These are phyloP conservation scores for Coniophora puteana DNA, from an alignment of 1,284 basidiomycete species.

Conservation along the genomic window DNA sequence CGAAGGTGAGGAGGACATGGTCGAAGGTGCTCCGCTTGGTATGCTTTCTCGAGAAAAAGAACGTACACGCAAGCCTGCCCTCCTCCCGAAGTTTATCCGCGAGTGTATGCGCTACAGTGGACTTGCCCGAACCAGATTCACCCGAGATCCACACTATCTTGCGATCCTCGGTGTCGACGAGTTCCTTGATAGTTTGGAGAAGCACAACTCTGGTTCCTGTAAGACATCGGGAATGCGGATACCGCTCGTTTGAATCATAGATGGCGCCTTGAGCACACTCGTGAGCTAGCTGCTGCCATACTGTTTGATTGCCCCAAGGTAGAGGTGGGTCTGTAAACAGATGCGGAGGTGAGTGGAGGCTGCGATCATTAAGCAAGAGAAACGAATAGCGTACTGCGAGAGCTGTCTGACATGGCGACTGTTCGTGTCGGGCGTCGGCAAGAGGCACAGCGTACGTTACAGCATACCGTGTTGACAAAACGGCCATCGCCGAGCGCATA, in stretches of 20 bases:
- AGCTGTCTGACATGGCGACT: too few species aligned
- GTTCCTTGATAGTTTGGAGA: slow-evolving; percentile 13
- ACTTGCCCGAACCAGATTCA: slow-evolving; percentile 16
- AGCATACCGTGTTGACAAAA: too few species aligned
- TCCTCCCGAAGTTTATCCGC: slow-evolving; percentile 14
- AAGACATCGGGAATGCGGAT: slow-evolving; percentile 19
- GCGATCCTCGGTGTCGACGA: slow-evolving; percentile 10
- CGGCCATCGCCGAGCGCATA: too few species aligned
- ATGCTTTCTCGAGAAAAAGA: slow-evolving; percentile 17
- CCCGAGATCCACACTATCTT: slow-evolving; percentile 18
- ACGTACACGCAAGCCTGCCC: slow-evolving; percentile 15
- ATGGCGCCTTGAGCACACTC: too few species aligned
- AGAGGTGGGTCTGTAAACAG: too few species aligned
- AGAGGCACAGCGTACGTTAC: too few species aligned
- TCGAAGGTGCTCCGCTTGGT: slow-evolving; percentile 10
- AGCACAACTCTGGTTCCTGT: slow-evolving; percentile 20
- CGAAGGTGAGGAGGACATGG: slow-evolving; percentile 14
- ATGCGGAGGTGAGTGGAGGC: too few species aligned
- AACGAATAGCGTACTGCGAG: too few species aligned
- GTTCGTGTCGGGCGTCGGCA: too few species aligned
- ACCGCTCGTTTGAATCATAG: slow-evolving; percentile 15
- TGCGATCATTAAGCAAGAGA: too few species aligned
- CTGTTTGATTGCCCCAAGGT: too few species aligned
- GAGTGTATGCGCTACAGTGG: slow-evolving; percentile 18
- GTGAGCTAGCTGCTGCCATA: too few species aligned